These are phyloP conservation scores for Entophlyctis helioformis DNA, from an alignment of 192 early-diverging fungal species.

Conservation along the genomic window DNA sequence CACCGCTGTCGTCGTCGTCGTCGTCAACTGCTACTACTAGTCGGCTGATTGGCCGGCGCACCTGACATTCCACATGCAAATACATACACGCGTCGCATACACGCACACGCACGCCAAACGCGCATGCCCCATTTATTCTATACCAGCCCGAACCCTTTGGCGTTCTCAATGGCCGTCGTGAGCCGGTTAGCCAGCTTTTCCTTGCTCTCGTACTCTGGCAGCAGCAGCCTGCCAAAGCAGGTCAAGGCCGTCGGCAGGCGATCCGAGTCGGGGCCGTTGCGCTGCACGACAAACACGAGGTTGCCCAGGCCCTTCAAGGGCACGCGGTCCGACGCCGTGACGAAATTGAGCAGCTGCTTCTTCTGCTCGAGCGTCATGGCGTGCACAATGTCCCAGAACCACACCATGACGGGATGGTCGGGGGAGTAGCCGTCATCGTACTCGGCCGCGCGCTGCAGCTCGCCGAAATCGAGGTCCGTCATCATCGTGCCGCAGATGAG, in stretches of 20 bases:
- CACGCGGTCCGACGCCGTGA: conserved; percentile 82
- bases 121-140: no score
- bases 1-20: no score
- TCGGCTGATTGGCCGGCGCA: no score
- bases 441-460: conserved; percentile 54
- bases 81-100: no score
- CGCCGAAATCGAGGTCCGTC: conserved; percentile 46
- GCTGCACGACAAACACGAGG: conserved; percentile 84
- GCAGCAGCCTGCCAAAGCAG: conserved; percentile 77
- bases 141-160: conserved; percentile 86
- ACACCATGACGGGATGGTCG: conserved; percentile 50
- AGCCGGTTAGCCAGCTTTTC: conserved; percentile 66
- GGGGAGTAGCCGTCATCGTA: conserved; percentile 80
- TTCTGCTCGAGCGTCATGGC: conserved; percentile 48
- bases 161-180: conserved; percentile 81
- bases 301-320: conserved; percentile 69
- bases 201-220: conserved; percentile 67
- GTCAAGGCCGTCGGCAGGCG: conserved; percentile 80
- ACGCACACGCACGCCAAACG: no score
- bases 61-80: no score
- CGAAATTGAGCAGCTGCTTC: conserved; percentile 69
- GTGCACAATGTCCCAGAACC: conserved; percentile 80
- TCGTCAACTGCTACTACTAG: no score
- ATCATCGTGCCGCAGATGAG: conserved; percentile 54
- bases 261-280: conserved; percentile 81